phyloP scores from a whole-genome alignment of 2,329 filamentous ascomycete species.

The Fusarium clavum region DNA sequence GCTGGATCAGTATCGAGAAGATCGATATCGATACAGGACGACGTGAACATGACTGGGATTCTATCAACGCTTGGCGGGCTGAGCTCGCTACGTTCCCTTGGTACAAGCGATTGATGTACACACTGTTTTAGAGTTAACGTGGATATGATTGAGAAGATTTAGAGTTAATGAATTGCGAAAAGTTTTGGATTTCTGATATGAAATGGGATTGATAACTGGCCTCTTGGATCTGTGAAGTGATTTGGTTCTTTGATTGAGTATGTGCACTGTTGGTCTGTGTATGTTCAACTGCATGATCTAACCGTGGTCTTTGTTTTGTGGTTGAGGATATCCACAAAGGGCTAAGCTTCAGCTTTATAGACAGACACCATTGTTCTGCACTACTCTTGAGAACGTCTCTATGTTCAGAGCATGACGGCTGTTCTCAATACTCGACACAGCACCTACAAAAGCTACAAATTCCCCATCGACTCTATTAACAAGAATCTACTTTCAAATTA shows the following conservation, averaged over 20 bases:
- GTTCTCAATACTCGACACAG: neutral
- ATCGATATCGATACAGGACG: conserved; percentile 76
- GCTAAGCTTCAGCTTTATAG: accelerated
- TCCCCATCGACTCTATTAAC: neutral
- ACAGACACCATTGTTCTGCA: neutral
- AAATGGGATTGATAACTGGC: neutral
- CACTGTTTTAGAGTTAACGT: conserved; percentile 15
- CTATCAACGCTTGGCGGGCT: conserved; percentile 64
- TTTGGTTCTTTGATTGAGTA: neutral
- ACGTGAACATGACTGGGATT: conserved; percentile 72
- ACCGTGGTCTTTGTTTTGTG: accelerated
- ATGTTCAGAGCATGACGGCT: too few relatives aligned
- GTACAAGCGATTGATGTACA: conserved; percentile 55
- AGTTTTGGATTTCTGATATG: neutral
- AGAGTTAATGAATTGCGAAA: conserved; percentile 6
- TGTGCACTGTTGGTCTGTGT: neutral
- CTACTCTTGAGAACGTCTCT: accelerated
- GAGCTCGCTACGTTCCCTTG: conserved; percentile 61
- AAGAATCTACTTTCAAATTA: neutral
- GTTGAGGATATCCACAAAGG: neutral
- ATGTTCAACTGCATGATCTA: neutral
- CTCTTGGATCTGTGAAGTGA: neutral
- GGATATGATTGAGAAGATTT: conserved; percentile 1
- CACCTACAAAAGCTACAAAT: accelerated
- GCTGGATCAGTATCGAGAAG: conserved; percentile 67